phyloP scores from a whole-genome alignment of 106 monocot species.

The Ottelia alismoides region DNA sequence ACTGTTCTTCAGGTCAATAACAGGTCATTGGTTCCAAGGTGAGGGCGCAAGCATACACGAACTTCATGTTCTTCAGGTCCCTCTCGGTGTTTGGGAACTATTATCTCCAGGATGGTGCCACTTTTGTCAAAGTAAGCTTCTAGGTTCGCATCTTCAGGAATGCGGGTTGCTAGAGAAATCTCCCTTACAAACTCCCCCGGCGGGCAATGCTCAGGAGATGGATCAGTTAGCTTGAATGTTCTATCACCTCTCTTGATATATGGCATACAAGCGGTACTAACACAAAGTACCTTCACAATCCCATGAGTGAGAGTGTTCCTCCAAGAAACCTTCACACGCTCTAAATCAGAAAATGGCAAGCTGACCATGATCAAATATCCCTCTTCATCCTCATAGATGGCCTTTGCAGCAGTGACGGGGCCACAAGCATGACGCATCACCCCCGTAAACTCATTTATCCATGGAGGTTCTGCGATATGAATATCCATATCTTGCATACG shows the following conservation, averaged over 20 bases:
- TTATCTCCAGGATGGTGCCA: conserved; percentile 53
- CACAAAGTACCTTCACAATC: conserved; percentile 48
- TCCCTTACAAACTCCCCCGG: conserved; percentile 56
- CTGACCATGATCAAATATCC: conserved; percentile 57
- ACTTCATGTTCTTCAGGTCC: conserved; percentile 69
- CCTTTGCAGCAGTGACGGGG: conserved; percentile 55
- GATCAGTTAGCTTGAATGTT: conserved; percentile 42
- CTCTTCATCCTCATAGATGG: conserved; percentile 54
- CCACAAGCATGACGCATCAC: conserved; percentile 44
- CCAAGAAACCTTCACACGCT: conserved; percentile 57
- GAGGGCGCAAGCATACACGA: conserved; percentile 48
- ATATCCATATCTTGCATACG: conserved; percentile 19
- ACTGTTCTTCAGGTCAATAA: conserved; percentile 9
- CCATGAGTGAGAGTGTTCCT: conserved; percentile 53
- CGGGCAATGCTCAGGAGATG: conserved; percentile 53
- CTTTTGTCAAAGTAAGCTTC: conserved; percentile 63
- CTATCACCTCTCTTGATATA: conserved; percentile 43
- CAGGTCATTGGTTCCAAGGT: conserved; percentile 30
- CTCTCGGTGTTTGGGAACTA: conserved; percentile 47
- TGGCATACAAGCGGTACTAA: conserved; percentile 45
- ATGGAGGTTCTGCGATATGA: conserved; percentile 14
- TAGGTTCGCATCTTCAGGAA: conserved; percentile 56
- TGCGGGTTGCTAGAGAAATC: conserved; percentile 44
- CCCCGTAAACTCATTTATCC: conserved; percentile 41
- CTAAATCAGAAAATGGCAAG: conserved; percentile 48